Evolutionary conservation across 2,329 filamentous ascomycete species (phyloP).

Genomic region (Gnomoniopsis smithogilvyi): DNA sequence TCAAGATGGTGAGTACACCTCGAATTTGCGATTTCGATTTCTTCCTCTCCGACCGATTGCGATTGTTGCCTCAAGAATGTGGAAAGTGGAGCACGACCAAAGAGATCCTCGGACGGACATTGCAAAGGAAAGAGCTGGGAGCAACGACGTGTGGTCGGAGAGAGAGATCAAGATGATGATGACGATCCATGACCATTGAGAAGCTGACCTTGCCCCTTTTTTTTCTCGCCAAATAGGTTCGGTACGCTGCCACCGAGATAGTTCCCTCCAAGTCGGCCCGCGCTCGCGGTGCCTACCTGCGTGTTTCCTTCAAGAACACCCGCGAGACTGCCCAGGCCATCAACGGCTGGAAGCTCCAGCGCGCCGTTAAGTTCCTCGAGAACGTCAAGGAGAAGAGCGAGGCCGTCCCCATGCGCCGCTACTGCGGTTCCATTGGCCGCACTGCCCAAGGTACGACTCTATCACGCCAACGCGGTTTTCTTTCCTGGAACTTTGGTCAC

Average conservation of each 20-base stretch:
- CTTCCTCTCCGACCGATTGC: background rate
- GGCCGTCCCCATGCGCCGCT: conserved; percentile 97
- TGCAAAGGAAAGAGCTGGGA: background rate
- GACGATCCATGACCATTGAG: background rate
- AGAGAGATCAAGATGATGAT: background rate
- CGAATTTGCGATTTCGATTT: conserved; percentile 12
- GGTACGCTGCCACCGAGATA: conserved; percentile 92
- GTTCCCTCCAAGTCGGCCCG: conserved; percentile 89
- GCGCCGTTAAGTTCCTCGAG: conserved; percentile 94
- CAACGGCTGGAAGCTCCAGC: conserved; percentile 97
- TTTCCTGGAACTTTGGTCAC: background rate
- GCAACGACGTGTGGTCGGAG: conserved; percentile 6
- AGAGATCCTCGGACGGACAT: conserved; percentile 5
- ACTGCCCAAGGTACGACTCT: conserved; percentile 87
- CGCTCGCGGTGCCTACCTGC: conserved; percentile 97
- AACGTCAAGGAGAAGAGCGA: conserved; percentile 97
- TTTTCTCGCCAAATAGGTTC: conserved; percentile 59
- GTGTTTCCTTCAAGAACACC: conserved; percentile 99
- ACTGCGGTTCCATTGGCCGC: conserved; percentile 92
- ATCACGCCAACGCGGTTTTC: background rate
- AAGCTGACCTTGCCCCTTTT: conserved; percentile 11
- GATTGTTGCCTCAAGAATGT: background rate
- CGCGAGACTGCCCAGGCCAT: conserved; percentile 99
- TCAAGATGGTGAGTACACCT: conserved; percentile 20
- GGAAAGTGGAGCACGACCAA: conserved; percentile 8